Evolutionary conservation across 2,329 filamentous ascomycete species (phyloP).

Genomic region (Stachybotrys elegans): DNA sequence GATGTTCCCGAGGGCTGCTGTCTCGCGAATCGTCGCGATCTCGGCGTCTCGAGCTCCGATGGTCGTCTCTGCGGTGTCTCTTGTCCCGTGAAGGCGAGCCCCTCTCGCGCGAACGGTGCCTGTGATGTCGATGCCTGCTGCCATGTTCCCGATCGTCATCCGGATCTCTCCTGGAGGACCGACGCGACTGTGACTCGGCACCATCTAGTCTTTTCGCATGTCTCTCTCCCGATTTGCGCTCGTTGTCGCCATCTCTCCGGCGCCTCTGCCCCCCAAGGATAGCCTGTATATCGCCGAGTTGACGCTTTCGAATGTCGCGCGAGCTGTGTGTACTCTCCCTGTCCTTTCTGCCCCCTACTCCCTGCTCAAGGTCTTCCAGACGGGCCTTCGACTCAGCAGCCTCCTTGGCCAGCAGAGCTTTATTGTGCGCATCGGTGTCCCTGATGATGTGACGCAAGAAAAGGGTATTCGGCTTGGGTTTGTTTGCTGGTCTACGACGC

Average conservation of each 20-base stretch:
- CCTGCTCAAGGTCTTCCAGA: conserved; percentile 54
- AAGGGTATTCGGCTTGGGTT: conserved; percentile 84
- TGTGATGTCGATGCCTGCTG: conserved; percentile 14
- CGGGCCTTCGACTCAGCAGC: conserved; percentile 71
- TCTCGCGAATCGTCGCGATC: conserved; percentile 10
- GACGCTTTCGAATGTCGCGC: conserved; percentile 49
- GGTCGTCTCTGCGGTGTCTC: conserved; percentile 11
- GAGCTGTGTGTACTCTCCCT: conserved; percentile 41
- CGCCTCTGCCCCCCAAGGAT: conserved; percentile 45
- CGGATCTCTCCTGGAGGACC: conserved; percentile 8
- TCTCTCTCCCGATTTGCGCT: conserved; percentile 11
- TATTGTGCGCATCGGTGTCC: conserved; percentile 85
- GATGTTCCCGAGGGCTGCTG: conserved; percentile 10
- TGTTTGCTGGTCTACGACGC: conserved; percentile 51
- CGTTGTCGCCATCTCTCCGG: conserved; percentile 17
- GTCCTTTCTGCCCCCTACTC: too few species aligned
- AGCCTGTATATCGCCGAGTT: conserved; percentile 56
- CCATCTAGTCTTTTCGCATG: conserved; percentile 6
- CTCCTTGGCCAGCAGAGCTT: conserved; percentile 78
- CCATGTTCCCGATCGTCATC: conserved; percentile 16
- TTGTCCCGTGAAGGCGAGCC: conserved; percentile 11
- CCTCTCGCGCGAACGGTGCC: conserved; percentile 17
- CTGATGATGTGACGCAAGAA: conserved; percentile 86
- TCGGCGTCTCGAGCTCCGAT: conserved; percentile 13
- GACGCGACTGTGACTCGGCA: conserved; percentile 3